These are phyloP conservation scores for Pythium dissotocum DNA, from an alignment of 352 stramenopile genomes.

Conservation along the genomic window DNA sequence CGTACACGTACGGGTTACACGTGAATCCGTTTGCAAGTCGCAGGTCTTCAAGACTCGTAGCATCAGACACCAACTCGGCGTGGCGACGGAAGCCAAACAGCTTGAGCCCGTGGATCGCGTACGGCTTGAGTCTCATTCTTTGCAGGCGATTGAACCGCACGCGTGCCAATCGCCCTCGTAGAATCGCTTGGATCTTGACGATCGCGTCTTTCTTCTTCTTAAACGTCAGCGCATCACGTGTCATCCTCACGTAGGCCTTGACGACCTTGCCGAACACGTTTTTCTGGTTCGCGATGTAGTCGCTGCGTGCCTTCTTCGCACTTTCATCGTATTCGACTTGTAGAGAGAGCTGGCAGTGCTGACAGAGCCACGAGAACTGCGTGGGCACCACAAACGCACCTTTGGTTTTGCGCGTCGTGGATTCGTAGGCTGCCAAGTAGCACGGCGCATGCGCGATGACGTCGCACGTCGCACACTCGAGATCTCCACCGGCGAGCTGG, in stretches of 20 bases:
- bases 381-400: constrained; percentile 56
- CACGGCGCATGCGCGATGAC: constrained; percentile 63
- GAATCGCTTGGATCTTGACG: constrained; percentile 52
- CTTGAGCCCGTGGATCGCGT: constrained; percentile 43
- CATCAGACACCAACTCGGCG: neutral
- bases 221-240: constrained; percentile 54
- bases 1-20: constrained; percentile 74
- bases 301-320: constrained; percentile 37
- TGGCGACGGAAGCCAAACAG: constrained; percentile 27
- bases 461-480: constrained; percentile 67
- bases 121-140: constrained; percentile 59
- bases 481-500: constrained; percentile 52
- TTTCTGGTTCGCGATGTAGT: constrained; percentile 49
- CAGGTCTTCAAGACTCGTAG: constrained; percentile 37
- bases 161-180: constrained; percentile 55
- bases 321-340: constrained; percentile 61
- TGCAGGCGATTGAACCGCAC: constrained; percentile 46
- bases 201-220: constrained; percentile 59
- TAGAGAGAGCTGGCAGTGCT: constrained; percentile 46
- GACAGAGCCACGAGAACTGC: constrained; percentile 61
- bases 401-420: constrained; percentile 40
- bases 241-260: constrained; percentile 71
- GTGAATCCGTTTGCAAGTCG: constrained; percentile 68
- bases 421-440: constrained; percentile 46
- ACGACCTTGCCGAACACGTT: constrained; percentile 53